A percentile compares a stretch with the other conserved stretches of the same genome.
These are phyloP conservation scores for Zychaea mexicana DNA, from an alignment of 371 early-diverging fungal genomes.

Conservation along the genomic window DNA sequence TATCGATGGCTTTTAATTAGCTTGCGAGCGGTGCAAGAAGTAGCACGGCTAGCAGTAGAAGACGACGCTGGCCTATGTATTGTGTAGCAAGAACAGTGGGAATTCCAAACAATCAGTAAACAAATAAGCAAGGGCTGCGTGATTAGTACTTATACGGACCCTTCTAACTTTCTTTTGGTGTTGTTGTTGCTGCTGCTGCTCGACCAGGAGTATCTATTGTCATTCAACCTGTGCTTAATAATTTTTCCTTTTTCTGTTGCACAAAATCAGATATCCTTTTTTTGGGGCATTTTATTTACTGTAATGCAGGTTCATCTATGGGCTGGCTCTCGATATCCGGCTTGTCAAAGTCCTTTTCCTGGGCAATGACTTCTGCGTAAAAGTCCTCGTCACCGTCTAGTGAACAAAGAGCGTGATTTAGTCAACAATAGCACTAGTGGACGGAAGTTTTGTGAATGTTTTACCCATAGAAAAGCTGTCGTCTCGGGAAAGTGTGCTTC, in stretches of 20 bases:
- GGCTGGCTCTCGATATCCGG: neutral
- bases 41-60: no score
- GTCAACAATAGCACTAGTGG: neutral
- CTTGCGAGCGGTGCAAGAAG: no score
- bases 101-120: no score
- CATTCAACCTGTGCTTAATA: no score
- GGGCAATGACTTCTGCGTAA: neutral
- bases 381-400: neutral
- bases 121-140: no score
- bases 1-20: no score
- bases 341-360: neutral
- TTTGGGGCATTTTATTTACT: neutral
- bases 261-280: no score
- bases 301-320: neutral
- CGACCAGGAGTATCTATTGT: neutral
- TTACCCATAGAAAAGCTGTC: conserved; percentile 5
- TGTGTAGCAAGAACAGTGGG: no score
- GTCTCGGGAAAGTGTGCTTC: neutral
- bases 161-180: neutral
- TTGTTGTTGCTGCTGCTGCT: neutral
- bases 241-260: neutral
- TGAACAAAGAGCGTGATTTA: neutral
- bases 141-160: no score
- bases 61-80: no score
- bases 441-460: no score